phyloP scores from a whole-genome alignment of 2,329 filamentous ascomycete genomes.

The Beauveria sp. region DNA sequence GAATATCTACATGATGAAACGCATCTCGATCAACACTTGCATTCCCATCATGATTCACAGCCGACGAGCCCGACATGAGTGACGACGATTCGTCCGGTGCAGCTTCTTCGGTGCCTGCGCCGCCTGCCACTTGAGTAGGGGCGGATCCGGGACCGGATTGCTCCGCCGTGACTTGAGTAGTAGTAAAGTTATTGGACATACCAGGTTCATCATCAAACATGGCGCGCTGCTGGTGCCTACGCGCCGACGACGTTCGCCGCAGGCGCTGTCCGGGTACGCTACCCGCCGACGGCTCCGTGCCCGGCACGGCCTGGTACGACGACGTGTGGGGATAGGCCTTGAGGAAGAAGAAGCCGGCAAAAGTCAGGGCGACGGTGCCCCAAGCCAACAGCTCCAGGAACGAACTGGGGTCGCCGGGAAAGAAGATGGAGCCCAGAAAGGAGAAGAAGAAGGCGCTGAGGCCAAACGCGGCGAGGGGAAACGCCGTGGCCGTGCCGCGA shows the following conservation, averaged over 20 bases:
- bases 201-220: constrained; percentile 48
- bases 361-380: constrained; percentile 69
- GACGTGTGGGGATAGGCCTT: constrained; percentile 54
- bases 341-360: constrained; percentile 78
- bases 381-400: constrained; percentile 74
- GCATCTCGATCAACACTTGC: constrained; percentile 63
- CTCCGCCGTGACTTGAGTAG: constrained; percentile 21
- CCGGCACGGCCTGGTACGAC: constrained; percentile 50
- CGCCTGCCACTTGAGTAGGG: constrained; percentile 14
- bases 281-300: constrained; percentile 21
- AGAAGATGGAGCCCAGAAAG: constrained; percentile 64
- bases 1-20: constrained; percentile 82
- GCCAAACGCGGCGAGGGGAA: constrained; percentile 87
- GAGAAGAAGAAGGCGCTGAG: constrained; percentile 97
- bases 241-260: constrained; percentile 34
- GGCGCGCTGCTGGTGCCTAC: constrained; percentile 9
- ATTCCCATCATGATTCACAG: constrained; percentile 43
- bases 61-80: constrained; percentile 60
- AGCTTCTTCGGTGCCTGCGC: constrained; percentile 17
- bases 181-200: constrained; percentile 44
- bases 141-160: constrained; percentile 11
- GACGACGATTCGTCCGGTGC: constrained; percentile 65
- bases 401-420: constrained; percentile 73
- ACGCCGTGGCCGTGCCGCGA: constrained; percentile 87
- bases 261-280: constrained; percentile 31